Percentiles rank a stretch among this genome's conserved stretches.
phyloP scores from a whole-genome alignment of 768 basidiomycete genomes.

The Russula lepida region DNA sequence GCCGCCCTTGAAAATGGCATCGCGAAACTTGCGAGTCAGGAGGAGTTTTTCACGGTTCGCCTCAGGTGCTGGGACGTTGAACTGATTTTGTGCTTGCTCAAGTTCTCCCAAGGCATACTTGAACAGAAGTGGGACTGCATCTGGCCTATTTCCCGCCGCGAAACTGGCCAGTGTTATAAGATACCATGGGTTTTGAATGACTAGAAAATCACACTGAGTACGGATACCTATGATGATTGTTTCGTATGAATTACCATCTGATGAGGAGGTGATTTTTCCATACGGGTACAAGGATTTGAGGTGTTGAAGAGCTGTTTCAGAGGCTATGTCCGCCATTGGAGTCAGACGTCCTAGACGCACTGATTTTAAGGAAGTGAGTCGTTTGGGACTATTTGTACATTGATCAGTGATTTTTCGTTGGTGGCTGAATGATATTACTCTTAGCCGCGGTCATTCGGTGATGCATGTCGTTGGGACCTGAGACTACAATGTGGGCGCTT shows the following conservation, averaged over 20 bases:
- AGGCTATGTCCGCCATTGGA: constrained; percentile 31
- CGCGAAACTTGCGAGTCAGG: constrained; percentile 49
- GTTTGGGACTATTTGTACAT: constrained; percentile 10
- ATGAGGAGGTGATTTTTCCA: constrained; percentile 17
- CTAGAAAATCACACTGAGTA: constrained; percentile 9
- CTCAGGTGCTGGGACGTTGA: constrained; percentile 19
- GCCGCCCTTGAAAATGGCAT: constrained; percentile 55
- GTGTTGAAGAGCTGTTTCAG: constrained; percentile 34
- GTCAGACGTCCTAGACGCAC: not conserved
- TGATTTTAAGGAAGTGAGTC: not conserved
- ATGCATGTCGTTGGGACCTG: no score
- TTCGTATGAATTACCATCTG: constrained; percentile 8
- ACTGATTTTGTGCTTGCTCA: constrained; percentile 22
- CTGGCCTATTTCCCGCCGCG: constrained; percentile 49
- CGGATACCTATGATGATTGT: not conserved
- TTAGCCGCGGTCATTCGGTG: no score
- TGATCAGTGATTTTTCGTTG: no score
- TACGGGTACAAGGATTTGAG: constrained; percentile 42
- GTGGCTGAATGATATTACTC: no score
- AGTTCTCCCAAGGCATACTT: constrained; percentile 41
- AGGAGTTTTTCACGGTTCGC: constrained; percentile 31
- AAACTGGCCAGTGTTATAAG: constrained; percentile 50
- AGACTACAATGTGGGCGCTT: no score
- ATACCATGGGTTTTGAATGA: constrained; percentile 46
- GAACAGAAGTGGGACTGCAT: constrained; percentile 50